Conservation (phyloP, 345 rosid genomes). For the Eucalyptus caleyi region DNA sequence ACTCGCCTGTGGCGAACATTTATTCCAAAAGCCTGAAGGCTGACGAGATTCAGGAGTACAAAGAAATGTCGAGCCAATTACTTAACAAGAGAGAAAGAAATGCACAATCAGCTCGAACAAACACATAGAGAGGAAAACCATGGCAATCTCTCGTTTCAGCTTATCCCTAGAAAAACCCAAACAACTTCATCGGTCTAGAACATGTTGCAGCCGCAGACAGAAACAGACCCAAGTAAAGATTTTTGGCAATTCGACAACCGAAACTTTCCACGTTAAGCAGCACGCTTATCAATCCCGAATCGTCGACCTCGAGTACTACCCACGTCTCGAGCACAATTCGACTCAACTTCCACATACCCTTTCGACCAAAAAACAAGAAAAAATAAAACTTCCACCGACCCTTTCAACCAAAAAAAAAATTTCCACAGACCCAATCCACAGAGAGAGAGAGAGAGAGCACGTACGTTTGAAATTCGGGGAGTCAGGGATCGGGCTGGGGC, state of each 20-base stretch:
- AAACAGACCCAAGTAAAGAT: neutral
- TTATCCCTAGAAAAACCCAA: neutral
- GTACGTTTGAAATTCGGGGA: neutral
- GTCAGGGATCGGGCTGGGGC: neutral
- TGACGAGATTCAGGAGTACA: neutral
- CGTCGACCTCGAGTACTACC: neutral
- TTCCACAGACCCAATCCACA: neutral
- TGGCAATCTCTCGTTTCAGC: neutral
- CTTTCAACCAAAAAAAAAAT: neutral
- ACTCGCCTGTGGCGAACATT: neutral
- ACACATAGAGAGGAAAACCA: neutral
- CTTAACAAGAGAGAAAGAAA: neutral
- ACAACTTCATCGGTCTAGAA: neutral
- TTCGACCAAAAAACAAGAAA: neutral
- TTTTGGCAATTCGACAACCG: neutral
- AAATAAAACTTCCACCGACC: neutral
- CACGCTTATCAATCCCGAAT: neutral
- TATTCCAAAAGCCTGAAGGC: neutral
- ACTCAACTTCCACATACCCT: neutral
- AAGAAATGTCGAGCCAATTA: neutral
- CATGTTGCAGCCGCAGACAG: neutral
- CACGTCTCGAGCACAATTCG: neutral
- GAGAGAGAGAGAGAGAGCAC: neutral
- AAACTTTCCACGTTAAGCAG: neutral
- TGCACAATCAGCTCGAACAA: neutral